Percentiles rank a stretch among this genome's conserved stretches.
These are phyloP conservation scores for Isabelozyma pseudorhagii DNA, from an alignment of 805 yeast genomes.

Conservation along the genomic window DNA sequence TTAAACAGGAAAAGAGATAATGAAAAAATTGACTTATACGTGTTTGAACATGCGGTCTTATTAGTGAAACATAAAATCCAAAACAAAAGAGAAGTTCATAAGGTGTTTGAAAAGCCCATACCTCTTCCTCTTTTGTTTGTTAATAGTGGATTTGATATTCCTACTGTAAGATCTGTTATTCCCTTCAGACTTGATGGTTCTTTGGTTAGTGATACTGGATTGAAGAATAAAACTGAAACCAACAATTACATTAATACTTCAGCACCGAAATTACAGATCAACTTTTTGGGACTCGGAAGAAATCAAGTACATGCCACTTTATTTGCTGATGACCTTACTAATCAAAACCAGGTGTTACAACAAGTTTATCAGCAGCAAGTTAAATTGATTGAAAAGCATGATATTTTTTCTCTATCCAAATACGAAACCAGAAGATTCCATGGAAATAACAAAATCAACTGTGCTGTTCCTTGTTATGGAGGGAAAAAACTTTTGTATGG, in stretches of 20 bases:
- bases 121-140: conserved; percentile 74
- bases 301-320: conserved; percentile 53
- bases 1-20: conserved; percentile 67
- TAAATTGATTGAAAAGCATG: conserved; percentile 65
- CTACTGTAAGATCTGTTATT: conserved; percentile 49
- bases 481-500: conserved; percentile 89
- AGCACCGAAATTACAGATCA: conserved; percentile 43
- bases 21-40: conserved; percentile 78
- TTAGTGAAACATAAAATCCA: conserved; percentile 83
- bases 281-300: conserved; percentile 51
- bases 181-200: conserved; percentile 33
- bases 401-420: conserved; percentile 75
- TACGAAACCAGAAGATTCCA: conserved; percentile 75
- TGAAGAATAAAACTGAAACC: conserved; percentile 25
- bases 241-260: conserved; percentile 24
- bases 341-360: conserved; percentile 77
- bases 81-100: conserved; percentile 85
- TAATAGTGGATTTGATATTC: conserved; percentile 76
- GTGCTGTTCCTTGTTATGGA: conserved; percentile 92
- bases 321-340: conserved; percentile 51
- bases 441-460: conserved; percentile 72
- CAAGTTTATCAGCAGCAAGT: conserved; percentile 78
- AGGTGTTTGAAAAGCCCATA: conserved; percentile 86
- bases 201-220: conserved; percentile 31
- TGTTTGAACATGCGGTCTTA: conserved; percentile 83